Evolutionary conservation across 805 yeast species (phyloP).

Genomic region (Myxozyma lipomycoides): DNA sequence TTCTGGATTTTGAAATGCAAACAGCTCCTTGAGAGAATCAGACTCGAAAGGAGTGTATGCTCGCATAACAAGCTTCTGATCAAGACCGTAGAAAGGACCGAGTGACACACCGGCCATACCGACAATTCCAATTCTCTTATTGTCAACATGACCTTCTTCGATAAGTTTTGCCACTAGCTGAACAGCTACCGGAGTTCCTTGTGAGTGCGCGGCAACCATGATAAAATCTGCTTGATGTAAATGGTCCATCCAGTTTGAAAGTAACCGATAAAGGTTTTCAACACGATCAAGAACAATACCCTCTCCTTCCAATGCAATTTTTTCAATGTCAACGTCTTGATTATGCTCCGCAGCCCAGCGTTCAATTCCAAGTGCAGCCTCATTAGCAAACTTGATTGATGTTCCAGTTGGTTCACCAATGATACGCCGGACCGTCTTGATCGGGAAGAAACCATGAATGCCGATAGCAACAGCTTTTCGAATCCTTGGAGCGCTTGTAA

Average conservation of each 20-base stretch:
- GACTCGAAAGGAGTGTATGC: slow-evolving; percentile 89
- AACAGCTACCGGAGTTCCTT: slow-evolving; percentile 89
- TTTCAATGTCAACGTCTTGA: slow-evolving; percentile 58
- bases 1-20: slow-evolving; percentile 77
- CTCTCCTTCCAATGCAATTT: slow-evolving; percentile 89
- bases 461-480: slow-evolving; percentile 74
- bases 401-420: slow-evolving; percentile 98
- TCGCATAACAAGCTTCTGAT: slow-evolving; percentile 73
- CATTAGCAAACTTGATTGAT: slow-evolving; percentile 81
- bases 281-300: slow-evolving; percentile 88
- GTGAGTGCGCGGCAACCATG: slow-evolving; percentile 92
- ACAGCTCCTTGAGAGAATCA: slow-evolving; percentile 78
- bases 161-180: slow-evolving; percentile 71
- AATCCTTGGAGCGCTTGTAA: slow-evolving; percentile 16
- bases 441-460: slow-evolving; percentile 95
- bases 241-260: slow-evolving; percentile 62
- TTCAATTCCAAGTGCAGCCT: slow-evolving; percentile 74
- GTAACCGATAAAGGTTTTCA: slow-evolving; percentile 66
- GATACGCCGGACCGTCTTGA: slow-evolving; percentile 72
- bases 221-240: slow-evolving; percentile 68
- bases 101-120: slow-evolving; percentile 96
- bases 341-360: slow-evolving; percentile 54
- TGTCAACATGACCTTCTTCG: slow-evolving; percentile 49
- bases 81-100: slow-evolving; percentile 91
- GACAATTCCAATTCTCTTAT: slow-evolving; percentile 57